Conservation (phyloP, 2,329 filamentous ascomycete species). For the Simplicillium sp. region DNA sequence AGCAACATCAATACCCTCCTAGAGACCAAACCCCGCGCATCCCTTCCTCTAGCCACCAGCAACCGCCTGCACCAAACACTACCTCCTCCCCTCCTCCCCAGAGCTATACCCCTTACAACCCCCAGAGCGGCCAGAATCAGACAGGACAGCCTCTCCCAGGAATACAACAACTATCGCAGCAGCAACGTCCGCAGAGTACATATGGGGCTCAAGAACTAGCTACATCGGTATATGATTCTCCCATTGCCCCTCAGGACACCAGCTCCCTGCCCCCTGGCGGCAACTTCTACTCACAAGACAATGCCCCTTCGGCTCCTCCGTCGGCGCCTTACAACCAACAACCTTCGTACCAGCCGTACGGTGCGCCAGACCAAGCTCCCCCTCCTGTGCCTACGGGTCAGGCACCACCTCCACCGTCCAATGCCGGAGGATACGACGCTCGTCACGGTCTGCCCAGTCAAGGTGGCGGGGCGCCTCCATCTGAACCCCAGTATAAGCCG, state of each 20-base stretch:
- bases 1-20: slow-evolving; percentile 31
- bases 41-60: slow-evolving; percentile 33
- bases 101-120: slow-evolving; percentile 33
- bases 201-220: slow-evolving; percentile 70
- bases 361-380: slow-evolving; percentile 24
- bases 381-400: slow-evolving; percentile 30
- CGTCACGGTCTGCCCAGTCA: slow-evolving; percentile 42
- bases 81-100: slow-evolving; percentile 42
- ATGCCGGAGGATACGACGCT: slow-evolving; percentile 32
- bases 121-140: slow-evolving; percentile 16
- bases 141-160: slow-evolving; percentile 36
- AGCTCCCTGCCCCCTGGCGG: slow-evolving; percentile 32
- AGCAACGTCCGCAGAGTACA: slow-evolving; percentile 55
- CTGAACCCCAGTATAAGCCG: slow-evolving; percentile 47
- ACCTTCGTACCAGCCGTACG: slow-evolving; percentile 33
- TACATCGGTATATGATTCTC: slow-evolving; percentile 69
- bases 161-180: slow-evolving; percentile 28
- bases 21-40: slow-evolving; percentile 41
- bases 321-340: slow-evolving; percentile 19
- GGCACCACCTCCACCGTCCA: slow-evolving; percentile 18
- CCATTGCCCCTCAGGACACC: slow-evolving; percentile 46
- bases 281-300: slow-evolving; percentile 39
- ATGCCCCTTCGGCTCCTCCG: slow-evolving; percentile 21
- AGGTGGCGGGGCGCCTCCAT: slow-evolving; percentile 10
- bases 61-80: slow-evolving; percentile 34